Percentiles rank a stretch among this genome's conserved stretches.
Conservation (phyloP, 73 alveolate genomes). For the Effrenium voratum region DNA sequence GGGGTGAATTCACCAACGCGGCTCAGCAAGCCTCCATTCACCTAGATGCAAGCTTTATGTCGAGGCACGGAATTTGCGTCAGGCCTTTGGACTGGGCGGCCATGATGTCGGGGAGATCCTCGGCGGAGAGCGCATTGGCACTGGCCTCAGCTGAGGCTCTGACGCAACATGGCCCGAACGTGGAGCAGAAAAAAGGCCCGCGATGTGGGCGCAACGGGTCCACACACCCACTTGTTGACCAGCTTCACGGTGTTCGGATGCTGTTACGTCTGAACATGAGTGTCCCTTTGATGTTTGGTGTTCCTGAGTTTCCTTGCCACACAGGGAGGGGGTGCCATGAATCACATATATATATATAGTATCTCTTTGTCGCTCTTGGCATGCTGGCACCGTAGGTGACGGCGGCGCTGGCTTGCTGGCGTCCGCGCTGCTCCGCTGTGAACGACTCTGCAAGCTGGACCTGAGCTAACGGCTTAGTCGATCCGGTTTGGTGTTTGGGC, state of each 20-base stretch:
- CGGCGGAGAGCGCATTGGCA: conserved; percentile 82
- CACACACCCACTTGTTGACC: too few species aligned
- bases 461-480: neutral
- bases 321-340: neutral
- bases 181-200: too few species aligned
- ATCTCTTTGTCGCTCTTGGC: neutral
- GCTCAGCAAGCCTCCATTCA: neutral
- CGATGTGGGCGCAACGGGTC: too few species aligned
- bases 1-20: too few species aligned
- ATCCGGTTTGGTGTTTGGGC: too few species aligned
- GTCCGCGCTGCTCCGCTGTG: conserved; percentile 74
- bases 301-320: neutral
- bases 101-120: conserved; percentile 83
- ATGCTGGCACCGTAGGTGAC: conserved; percentile 20
- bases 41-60: too few species aligned
- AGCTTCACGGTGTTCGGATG: too few species aligned
- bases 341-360: neutral
- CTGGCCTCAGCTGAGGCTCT: neutral
- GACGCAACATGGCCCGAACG: neutral
- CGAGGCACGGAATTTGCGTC: neutral
- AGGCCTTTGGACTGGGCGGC: conserved; percentile 92
- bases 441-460: conserved; percentile 73
- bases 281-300: neutral
- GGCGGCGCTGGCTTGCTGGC: conserved; percentile 88
- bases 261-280: too few species aligned